Conservation (phyloP, 805 yeast genomes). For the Blastobotrys mokoenaii region DNA sequence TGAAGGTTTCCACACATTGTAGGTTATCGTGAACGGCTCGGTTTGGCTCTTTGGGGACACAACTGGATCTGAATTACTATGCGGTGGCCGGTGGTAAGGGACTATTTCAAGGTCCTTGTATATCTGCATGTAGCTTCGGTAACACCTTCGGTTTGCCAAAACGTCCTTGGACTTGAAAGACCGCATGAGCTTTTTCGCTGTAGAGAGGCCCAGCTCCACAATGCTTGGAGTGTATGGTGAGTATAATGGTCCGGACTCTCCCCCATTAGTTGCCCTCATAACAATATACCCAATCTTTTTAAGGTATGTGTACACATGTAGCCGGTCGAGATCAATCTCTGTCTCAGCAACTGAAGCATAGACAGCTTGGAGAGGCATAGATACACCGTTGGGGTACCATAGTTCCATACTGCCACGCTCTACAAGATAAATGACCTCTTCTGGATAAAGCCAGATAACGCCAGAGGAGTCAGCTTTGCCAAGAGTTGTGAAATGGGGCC, state of each 20-base stretch:
- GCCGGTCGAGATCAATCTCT: conserved; percentile 41
- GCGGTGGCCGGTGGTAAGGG: conserved; percentile 18
- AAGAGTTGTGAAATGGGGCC: conserved; percentile 64
- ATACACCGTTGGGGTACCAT: conserved; percentile 25
- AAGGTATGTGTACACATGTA: conserved; percentile 63
- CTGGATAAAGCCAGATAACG: conserved; percentile 44
- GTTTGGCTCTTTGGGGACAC: conserved; percentile 2
- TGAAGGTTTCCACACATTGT: conserved; percentile 76
- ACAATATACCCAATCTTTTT: conserved; percentile 75
- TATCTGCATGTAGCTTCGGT: conserved; percentile 13
- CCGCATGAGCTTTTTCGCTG: neutral
- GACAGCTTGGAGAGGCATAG: conserved; percentile 55
- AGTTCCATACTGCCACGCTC: conserved; percentile 65
- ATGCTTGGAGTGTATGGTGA: neutral
- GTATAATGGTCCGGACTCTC: neutral
- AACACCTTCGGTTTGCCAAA: neutral
- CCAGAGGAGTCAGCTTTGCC: conserved; percentile 50
- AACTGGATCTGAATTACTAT: conserved; percentile 3
- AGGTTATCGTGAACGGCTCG: conserved; percentile 35
- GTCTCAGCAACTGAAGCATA: conserved; percentile 43
- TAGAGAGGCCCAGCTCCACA: neutral
- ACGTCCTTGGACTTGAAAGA: neutral
- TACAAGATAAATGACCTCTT: conserved; percentile 68
- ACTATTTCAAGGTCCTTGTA: conserved; percentile 19
- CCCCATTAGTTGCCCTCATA: conserved; percentile 19